Percentiles rank a stretch among this genome's conserved stretches.
Conservation (phyloP, 176 grass and related monocot species). For the Neostapfia colusana region DNA sequence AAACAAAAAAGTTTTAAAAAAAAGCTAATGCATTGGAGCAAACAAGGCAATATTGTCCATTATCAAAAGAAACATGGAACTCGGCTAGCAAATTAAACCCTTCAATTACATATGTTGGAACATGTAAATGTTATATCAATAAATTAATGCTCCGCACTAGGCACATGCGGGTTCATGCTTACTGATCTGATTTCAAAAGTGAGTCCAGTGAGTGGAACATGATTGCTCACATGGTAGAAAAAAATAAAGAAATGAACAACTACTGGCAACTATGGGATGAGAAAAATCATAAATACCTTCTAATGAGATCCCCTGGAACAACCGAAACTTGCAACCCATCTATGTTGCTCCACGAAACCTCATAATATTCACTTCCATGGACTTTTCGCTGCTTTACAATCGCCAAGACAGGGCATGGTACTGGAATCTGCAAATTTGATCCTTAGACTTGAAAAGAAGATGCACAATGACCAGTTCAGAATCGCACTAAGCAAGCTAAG, state of each 20-base stretch:
- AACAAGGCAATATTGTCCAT: neutral
- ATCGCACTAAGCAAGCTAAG: conserved; percentile 13
- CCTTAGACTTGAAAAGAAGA: conserved; percentile 35
- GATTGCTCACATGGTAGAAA: neutral
- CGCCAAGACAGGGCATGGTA: conserved; percentile 71
- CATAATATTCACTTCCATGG: conserved; percentile 70
- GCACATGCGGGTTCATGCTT: neutral
- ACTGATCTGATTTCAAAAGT: neutral
- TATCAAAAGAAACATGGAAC: neutral
- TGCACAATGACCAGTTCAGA: conserved; percentile 4
- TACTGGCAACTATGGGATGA: neutral
- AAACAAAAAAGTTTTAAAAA: neutral
- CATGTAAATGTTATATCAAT: neutral
- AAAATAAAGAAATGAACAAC: neutral
- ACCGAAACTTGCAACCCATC: conserved; percentile 64
- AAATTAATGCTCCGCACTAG: neutral
- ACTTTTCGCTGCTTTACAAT: conserved; percentile 78
- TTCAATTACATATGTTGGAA: neutral
- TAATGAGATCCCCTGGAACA: conserved; percentile 70
- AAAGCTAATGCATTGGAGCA: neutral
- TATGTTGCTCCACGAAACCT: conserved; percentile 77
- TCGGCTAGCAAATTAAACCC: neutral
- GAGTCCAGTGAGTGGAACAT: neutral
- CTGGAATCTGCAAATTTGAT: conserved; percentile 61
- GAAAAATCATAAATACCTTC: conserved; percentile 56